Conservation (phyloP, 2,329 filamentous ascomycete species). For the Paraphoma sp. region DNA sequence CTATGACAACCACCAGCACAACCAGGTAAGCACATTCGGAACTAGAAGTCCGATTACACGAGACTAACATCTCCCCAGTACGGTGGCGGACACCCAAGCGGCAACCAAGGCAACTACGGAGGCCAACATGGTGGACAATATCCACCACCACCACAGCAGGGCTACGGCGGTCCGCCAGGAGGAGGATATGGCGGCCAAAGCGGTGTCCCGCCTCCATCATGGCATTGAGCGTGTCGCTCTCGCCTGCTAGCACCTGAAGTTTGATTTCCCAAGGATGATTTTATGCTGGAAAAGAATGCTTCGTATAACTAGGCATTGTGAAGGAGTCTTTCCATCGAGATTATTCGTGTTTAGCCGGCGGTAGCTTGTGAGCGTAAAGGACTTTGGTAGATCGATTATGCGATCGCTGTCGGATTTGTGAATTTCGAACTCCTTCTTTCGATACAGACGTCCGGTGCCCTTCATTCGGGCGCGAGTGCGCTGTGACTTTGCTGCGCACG, state of each 20-base stretch:
- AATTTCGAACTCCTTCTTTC: no score
- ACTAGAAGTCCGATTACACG: not conserved
- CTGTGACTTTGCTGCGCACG: no score
- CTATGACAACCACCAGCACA: slow-evolving; percentile 42
- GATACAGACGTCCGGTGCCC: no score
- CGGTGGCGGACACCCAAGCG: slow-evolving; percentile 17
- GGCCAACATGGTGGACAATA: slow-evolving; percentile 23
- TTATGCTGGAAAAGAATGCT: slow-evolving; percentile 1
- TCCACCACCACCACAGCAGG: slow-evolving; percentile 21
- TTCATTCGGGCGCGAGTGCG: no score
- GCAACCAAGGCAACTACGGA: slow-evolving; percentile 19
- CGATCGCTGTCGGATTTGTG: not conserved
- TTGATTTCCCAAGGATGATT: no score
- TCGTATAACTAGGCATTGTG: slow-evolving; percentile 1
- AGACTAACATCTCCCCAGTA: slow-evolving; percentile 7
- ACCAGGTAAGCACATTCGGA: slow-evolving; percentile 10
- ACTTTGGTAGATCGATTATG: not conserved
- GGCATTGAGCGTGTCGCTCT: slow-evolving; percentile 11
- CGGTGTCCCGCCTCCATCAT: slow-evolving; percentile 32
- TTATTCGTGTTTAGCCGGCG: not conserved
- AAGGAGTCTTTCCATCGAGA: not conserved
- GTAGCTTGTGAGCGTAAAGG: not conserved
- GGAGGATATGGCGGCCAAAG: slow-evolving; percentile 1
- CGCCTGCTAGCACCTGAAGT: no score
- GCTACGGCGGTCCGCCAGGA: slow-evolving; percentile 13